phyloP scores from a whole-genome alignment of 768 basidiomycete species.

The Tremella mesenterica region DNA sequence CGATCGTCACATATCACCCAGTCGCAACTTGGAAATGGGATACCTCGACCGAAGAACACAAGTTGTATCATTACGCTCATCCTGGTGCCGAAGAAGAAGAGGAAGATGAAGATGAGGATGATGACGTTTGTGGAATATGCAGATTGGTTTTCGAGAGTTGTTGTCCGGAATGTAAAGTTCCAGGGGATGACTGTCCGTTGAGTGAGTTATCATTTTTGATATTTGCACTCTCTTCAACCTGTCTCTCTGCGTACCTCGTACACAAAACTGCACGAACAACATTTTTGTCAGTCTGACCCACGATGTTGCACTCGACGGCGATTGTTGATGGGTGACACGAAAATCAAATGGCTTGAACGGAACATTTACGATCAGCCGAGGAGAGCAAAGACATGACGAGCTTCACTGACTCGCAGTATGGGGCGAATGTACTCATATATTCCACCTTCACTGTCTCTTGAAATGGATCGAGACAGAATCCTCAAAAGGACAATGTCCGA shows the following conservation, averaged over 20 bases:
- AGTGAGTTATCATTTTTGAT: slow-evolving; percentile 51
- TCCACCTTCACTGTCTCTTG: slow-evolving; percentile 96
- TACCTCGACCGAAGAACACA: slow-evolving; percentile 35
- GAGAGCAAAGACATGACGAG: neutral
- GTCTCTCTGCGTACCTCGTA: too few species aligned
- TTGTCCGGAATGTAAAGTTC: slow-evolving; percentile 91
- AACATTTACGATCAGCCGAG: too few species aligned
- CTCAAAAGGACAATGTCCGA: slow-evolving; percentile 95
- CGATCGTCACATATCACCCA: slow-evolving; percentile 33
- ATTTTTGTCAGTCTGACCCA: too few species aligned
- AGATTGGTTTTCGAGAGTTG: slow-evolving; percentile 66
- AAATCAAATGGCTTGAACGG: too few species aligned
- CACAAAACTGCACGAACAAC: too few species aligned
- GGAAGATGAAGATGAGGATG: slow-evolving; percentile 27
- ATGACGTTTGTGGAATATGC: slow-evolving; percentile 39
- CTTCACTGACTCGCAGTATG: slow-evolving; percentile 57
- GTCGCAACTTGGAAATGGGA: slow-evolving; percentile 45
- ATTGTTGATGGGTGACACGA: too few species aligned
- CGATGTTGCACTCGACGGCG: too few species aligned
- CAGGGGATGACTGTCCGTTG: slow-evolving; percentile 88
- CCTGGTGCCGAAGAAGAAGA: slow-evolving; percentile 14
- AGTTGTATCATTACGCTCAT: slow-evolving; percentile 25
- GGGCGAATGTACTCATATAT: slow-evolving; percentile 95
- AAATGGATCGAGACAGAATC: slow-evolving; percentile 88
- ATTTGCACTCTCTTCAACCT: neutral